These are phyloP conservation scores for Kalanchoe fedtschenkoi DNA, from an alignment of 164 flowering plant species.

Conservation along the genomic window DNA sequence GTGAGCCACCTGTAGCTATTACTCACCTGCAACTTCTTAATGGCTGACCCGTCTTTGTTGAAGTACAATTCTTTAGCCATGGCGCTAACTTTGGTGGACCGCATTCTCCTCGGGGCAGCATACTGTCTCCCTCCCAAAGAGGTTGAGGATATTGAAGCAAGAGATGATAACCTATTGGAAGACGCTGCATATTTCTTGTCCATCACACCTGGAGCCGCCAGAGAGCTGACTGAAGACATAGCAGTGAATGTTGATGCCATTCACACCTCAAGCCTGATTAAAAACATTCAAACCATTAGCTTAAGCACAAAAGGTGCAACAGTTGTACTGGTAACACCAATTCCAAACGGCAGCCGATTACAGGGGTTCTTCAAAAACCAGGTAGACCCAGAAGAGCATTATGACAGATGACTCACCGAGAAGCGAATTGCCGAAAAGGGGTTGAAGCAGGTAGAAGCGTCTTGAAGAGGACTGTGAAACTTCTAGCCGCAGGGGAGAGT, in stretches of 20 bases:
- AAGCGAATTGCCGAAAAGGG: too few species aligned
- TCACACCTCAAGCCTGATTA: slow-evolving; percentile 8
- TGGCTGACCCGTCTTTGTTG: slow-evolving; percentile 89
- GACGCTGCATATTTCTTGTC: slow-evolving; percentile 34
- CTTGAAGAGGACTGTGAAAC: too few species aligned
- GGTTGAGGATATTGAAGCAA: slow-evolving; percentile 43
- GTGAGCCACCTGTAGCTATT: not conserved
- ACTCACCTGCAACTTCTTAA: slow-evolving; percentile 77
- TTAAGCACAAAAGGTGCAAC: not conserved
- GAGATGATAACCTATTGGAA: slow-evolving; percentile 43
- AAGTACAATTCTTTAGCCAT: slow-evolving; percentile 89
- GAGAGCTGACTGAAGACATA: slow-evolving; percentile 52
- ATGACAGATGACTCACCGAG: too few species aligned
- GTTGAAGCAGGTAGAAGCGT: too few species aligned
- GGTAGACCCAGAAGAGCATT: too few species aligned
- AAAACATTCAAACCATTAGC: not conserved
- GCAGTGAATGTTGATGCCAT: slow-evolving; percentile 67
- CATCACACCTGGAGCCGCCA: slow-evolving; percentile 26
- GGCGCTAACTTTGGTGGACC: slow-evolving; percentile 39
- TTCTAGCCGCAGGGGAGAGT: too few species aligned
- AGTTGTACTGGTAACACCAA: not conserved
- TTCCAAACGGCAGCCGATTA: not conserved
- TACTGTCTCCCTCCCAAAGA: slow-evolving; percentile 35
- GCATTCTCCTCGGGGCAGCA: slow-evolving; percentile 22
- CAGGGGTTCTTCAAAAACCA: too few species aligned